phyloP scores from a whole-genome alignment of 805 yeast species.

The Lachancea fermentati region DNA sequence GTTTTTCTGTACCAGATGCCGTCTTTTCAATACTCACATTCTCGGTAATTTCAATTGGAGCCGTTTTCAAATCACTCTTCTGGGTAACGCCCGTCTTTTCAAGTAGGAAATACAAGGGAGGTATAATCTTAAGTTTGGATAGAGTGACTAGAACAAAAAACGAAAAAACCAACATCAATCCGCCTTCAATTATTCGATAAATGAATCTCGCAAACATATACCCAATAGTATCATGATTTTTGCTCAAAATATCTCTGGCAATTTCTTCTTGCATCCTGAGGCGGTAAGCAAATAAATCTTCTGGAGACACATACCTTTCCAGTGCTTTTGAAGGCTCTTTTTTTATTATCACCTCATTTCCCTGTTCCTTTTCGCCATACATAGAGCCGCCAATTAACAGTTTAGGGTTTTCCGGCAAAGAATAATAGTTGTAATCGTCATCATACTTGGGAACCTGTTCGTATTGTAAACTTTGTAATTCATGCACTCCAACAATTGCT shows the following conservation, averaged over 20 bases:
- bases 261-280: constrained; percentile 23
- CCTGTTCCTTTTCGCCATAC: background rate
- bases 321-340: constrained; percentile 12
- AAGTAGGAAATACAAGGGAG: constrained; percentile 29
- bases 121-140: constrained; percentile 29
- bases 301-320: constrained; percentile 24
- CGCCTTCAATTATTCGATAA: constrained; percentile 36
- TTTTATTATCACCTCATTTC: constrained; percentile 1
- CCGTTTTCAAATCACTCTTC: constrained; percentile 13
- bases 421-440: constrained; percentile 5
- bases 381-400: constrained; percentile 6
- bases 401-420: constrained; percentile 14
- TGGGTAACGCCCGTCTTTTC: constrained; percentile 32
- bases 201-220: constrained; percentile 27
- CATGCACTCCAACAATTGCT: constrained; percentile 49
- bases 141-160: constrained; percentile 25
- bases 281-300: constrained; percentile 22
- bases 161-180: constrained; percentile 34
- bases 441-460: constrained; percentile 13
- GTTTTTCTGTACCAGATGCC: background rate
- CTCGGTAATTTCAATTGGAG: constrained; percentile 10
- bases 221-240: constrained; percentile 13
- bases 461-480: constrained; percentile 13
- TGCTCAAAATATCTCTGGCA: constrained; percentile 19
- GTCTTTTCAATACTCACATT: constrained; percentile 1